These are phyloP conservation scores for Datisca glomerata DNA, from an alignment of 306 rosid species.

Conservation along the genomic window DNA sequence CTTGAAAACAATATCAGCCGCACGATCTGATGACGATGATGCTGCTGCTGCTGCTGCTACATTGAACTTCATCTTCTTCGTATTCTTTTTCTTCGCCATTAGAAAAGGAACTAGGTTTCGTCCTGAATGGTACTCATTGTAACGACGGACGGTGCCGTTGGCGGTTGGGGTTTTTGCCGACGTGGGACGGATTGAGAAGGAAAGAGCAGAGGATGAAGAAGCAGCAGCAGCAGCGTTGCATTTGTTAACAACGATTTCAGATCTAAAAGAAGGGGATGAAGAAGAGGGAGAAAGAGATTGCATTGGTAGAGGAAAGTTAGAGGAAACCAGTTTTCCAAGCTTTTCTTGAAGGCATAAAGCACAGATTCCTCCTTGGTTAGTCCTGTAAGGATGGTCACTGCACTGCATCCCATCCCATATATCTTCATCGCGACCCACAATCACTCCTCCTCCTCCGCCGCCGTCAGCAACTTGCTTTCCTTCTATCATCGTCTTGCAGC, in stretches of 20 bases:
- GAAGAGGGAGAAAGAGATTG: conserved; percentile 47
- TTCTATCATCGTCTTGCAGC: no score
- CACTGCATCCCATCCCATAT: conserved; percentile 79
- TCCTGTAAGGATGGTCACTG: conserved; percentile 64
- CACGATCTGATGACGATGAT: no score
- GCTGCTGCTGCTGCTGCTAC: no score
- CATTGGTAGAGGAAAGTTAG: conserved; percentile 58
- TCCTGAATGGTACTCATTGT: conserved; percentile 20
- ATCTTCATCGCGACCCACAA: conserved; percentile 24
- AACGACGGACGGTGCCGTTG: conserved; percentile 3
- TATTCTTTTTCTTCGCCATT: conserved; percentile 51
- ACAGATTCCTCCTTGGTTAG: conserved; percentile 89
- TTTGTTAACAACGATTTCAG: conserved; percentile 26
- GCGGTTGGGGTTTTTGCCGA: neutral
- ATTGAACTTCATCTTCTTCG: conserved; percentile 8
- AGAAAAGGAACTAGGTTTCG: conserved; percentile 53
- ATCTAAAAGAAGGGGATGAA: conserved; percentile 67
- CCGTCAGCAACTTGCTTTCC: no score
- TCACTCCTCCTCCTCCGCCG: conserved; percentile 27
- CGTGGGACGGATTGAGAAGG: conserved; percentile 18
- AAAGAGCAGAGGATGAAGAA: conserved; percentile 16
- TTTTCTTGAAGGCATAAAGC: conserved; percentile 91
- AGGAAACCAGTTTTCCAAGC: conserved; percentile 84
- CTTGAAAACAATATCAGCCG: conserved; percentile 30
- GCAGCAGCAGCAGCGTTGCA: neutral